These are phyloP conservation scores for Aristolochia contorta DNA, from an alignment of 164 flowering plant species.

Conservation along the genomic window DNA sequence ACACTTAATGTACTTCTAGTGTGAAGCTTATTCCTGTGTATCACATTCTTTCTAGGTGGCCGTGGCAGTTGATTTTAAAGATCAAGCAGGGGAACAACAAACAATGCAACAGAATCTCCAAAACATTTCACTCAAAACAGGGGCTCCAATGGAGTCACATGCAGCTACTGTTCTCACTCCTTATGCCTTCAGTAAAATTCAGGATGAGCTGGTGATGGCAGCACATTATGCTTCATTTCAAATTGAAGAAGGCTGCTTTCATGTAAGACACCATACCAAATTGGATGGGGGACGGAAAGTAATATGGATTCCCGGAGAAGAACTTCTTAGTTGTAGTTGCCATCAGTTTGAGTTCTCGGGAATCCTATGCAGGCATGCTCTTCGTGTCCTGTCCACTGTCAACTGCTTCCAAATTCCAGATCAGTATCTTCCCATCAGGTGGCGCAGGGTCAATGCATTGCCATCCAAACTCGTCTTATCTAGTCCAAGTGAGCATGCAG, in stretches of 20 bases:
- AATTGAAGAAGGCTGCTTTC: constrained; percentile 54
- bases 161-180: constrained; percentile 83
- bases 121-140: constrained; percentile 79
- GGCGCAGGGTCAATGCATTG: constrained; percentile 52
- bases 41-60: constrained; percentile 43
- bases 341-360: constrained; percentile 87
- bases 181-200: constrained; percentile 82
- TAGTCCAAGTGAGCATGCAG: constrained; percentile 37
- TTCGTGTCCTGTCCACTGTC: constrained; percentile 80
- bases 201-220: constrained; percentile 85
- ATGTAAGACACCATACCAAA: constrained; percentile 82
- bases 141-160: constrained; percentile 95
- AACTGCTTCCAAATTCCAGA: constrained; percentile 95
- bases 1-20: too few relatives aligned
- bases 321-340: constrained; percentile 74
- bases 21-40: background rate
- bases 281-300: constrained; percentile 79
- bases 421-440: constrained; percentile 64
- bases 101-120: constrained; percentile 95
- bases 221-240: constrained; percentile 87
- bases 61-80: constrained; percentile 78
- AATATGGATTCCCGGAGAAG: constrained; percentile 67
- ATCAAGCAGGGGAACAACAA: constrained; percentile 88
- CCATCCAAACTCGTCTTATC: constrained; percentile 29
- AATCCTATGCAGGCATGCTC: constrained; percentile 85